Base-by-base conservation (phyloP, 495 filamentous ascomycete species). In the Neurospora hispaniola region DNA sequence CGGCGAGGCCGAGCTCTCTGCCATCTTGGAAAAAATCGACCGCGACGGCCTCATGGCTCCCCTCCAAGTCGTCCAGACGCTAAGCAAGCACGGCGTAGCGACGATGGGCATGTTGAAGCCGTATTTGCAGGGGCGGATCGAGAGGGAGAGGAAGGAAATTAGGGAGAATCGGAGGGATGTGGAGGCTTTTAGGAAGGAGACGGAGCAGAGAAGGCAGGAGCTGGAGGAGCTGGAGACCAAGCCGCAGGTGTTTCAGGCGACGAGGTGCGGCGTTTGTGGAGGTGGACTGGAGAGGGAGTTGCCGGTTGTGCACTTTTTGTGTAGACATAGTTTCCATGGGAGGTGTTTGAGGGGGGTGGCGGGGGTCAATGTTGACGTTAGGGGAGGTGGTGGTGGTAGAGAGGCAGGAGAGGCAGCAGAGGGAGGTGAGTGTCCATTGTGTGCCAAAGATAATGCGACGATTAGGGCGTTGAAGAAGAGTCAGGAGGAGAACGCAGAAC, bases 101-200 rank as follows among this genome's bases (percentile, higher is more conserved):
- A 98, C 94, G 2, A 97, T 98, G 92, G 96, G 96, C 42, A 92
- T 97, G 85, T 90, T 99, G 62, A 98, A 97, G 84, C 90, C 90
- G 39, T 99, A 99, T 78, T 89, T 99, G 5, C 88, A 90, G 72
- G 87, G 91, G 69, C 96, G 94, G 20, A 96, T 99, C 79, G 91
- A 95, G 73, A 87, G 91, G 44, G 96, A 99, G 83, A 87, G 91
- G 35, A 89, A 90, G 70, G 93, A 98, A 74, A 98, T 99, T 72
- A 88, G 78, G 10, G 77, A 93, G 79, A 98, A 99, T 79, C 89
- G 91, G 71, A 88, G 91, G 20, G 88, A 95, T 72, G 97, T 96
- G 72, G 84, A 89, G 38, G 92, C 91, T 71, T 98, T 97, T 79
- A 92, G 93, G 69, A 84, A 87, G 31, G 96, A 99, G 81, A 98